phyloP scores from a whole-genome alignment of 805 yeast species.

The Blastobotrys terrestris region DNA sequence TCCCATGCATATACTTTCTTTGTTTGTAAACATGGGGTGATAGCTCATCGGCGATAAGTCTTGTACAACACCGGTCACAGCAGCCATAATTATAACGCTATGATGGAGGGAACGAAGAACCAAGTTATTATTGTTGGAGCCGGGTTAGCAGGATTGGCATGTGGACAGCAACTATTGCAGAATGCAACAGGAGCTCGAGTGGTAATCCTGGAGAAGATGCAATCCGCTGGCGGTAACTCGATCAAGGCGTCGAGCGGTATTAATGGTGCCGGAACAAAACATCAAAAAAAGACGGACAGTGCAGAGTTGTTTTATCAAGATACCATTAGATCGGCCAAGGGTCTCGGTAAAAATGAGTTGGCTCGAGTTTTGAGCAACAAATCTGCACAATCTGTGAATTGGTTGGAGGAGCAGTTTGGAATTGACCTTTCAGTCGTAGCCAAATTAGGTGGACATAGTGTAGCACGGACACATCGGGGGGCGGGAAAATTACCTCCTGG shows the following conservation, averaged over 20 bases:
- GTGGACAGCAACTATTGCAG: constrained; percentile 49
- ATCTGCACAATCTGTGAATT: constrained; percentile 61
- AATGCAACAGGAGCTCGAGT: constrained; percentile 46
- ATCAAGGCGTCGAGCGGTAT: constrained; percentile 65
- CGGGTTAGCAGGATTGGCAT: constrained; percentile 58
- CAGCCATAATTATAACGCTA: background rate
- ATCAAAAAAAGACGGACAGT: constrained; percentile 54
- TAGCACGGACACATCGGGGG: constrained; percentile 77
- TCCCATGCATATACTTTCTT: background rate
- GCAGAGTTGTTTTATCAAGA: constrained; percentile 57
- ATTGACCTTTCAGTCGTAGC: constrained; percentile 62
- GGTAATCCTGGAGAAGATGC: constrained; percentile 45
- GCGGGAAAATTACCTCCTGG: constrained; percentile 60
- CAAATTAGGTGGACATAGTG: constrained; percentile 79
- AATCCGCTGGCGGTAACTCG: constrained; percentile 57
- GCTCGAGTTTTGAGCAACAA: constrained; percentile 55
- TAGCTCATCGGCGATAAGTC: background rate
- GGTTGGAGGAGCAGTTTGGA: constrained; percentile 61
- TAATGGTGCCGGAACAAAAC: constrained; percentile 63
- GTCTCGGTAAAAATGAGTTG: constrained; percentile 50
- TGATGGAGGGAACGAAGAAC: background rate
- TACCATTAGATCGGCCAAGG: constrained; percentile 60
- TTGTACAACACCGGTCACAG: background rate
- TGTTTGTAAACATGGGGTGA: background rate
- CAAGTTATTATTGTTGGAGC: constrained; percentile 43